Conservation (phyloP, 2,329 filamentous ascomycete species). For the Daldinia eschscholtzii region DNA sequence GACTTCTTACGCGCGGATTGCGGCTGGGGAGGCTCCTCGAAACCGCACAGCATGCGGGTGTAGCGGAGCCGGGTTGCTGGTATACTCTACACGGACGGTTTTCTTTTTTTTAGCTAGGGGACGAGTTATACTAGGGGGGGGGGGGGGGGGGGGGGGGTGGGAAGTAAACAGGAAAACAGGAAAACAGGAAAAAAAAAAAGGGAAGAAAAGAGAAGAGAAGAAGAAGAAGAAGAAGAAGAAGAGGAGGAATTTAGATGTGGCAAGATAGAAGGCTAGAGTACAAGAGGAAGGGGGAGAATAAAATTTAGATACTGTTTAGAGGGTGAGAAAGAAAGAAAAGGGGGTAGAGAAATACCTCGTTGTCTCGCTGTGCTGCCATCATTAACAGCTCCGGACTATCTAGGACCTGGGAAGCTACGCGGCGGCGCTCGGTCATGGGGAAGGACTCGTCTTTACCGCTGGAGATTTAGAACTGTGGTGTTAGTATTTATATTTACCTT, state of each 20-base stretch:
- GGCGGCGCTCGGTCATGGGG: constrained; percentile 58
- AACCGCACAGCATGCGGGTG: constrained; percentile 67
- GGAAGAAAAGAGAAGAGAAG: constrained; percentile 10
- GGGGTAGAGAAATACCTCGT: constrained; percentile 60
- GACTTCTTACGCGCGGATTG: constrained; percentile 24
- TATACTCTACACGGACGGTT: constrained; percentile 62
- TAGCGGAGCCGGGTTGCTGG: constrained; percentile 68
- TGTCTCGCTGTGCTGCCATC: constrained; percentile 68
- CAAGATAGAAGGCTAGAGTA: too few species aligned
- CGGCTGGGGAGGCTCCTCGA: constrained; percentile 53
- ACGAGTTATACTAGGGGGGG: neutral
- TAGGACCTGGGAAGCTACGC: constrained; percentile 66
- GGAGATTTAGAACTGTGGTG: neutral
- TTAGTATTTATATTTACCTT: constrained; percentile 1
- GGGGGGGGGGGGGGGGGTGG: neutral
- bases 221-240: neutral
- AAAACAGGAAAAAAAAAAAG: neutral
- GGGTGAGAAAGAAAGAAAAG: neutral
- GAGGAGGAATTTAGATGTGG: too few species aligned
- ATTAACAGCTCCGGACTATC: constrained; percentile 70
- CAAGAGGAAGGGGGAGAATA: neutral
- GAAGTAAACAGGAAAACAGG: neutral
- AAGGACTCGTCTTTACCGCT: constrained; percentile 56
- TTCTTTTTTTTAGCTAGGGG: constrained; percentile 4
- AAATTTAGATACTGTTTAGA: too few species aligned